A percentile compares a stretch with the other conserved stretches of the same genome.
Conservation (phyloP, 257 asterid species). For the Ocimum tenuiflorum region DNA sequence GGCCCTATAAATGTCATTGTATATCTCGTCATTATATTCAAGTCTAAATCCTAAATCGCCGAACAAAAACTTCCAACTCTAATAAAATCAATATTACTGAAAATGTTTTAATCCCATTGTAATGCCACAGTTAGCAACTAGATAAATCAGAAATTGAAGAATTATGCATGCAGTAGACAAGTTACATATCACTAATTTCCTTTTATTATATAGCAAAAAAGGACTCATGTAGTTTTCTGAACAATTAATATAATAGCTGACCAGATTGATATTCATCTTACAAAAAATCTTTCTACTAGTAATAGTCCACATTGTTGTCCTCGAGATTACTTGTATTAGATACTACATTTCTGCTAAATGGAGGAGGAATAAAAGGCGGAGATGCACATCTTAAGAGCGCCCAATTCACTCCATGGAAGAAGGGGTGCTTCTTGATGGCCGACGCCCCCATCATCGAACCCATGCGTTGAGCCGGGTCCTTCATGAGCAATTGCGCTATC, state of each 20-base stretch:
- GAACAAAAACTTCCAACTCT: no score
- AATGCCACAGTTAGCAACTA: not conserved
- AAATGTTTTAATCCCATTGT: no score
- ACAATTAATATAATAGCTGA: not conserved
- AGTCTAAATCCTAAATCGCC: not conserved
- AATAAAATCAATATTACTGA: no score
- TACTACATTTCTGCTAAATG: conserved; percentile 10
- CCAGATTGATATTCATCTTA: not conserved
- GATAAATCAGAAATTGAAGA: no score
- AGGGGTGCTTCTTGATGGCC: conserved; percentile 59
- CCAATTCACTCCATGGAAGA: conserved; percentile 68
- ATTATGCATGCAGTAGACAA: no score
- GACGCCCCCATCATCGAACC: conserved; percentile 59
- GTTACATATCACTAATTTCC: not conserved
- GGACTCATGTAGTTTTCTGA: not conserved
- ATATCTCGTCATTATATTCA: not conserved
- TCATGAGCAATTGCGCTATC: conserved; percentile 41
- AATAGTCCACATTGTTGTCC: conserved; percentile 22
- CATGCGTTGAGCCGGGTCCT: conserved; percentile 51
- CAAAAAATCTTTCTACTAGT: conserved; percentile 6
- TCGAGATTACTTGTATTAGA: conserved; percentile 15
- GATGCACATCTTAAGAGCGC: conserved; percentile 38
- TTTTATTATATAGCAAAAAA: not conserved
- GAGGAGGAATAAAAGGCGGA: conserved; percentile 33
- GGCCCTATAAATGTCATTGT: not conserved